These are phyloP conservation scores for Ricinus communis DNA, from an alignment of 345 rosid genomes.

Conservation along the genomic window DNA sequence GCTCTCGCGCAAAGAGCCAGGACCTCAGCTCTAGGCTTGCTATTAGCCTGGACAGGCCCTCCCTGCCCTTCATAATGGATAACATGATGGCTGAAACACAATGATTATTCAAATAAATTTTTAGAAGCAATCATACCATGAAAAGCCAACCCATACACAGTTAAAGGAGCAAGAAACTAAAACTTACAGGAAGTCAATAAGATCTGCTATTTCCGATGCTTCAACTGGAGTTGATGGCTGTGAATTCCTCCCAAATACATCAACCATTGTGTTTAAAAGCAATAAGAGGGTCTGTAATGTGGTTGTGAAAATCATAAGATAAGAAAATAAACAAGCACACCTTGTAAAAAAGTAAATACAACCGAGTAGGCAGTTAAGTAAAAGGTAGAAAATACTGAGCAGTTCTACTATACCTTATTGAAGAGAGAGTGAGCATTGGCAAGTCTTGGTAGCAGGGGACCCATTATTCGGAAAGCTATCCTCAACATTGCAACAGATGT, in stretches of 20 bases:
- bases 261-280: constrained; percentile 66
- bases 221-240: constrained; percentile 55
- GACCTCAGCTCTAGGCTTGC: constrained; percentile 81
- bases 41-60: constrained; percentile 84
- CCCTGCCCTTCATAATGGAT: constrained; percentile 95
- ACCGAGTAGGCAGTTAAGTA: not conserved
- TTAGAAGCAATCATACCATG: not conserved
- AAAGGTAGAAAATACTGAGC: not conserved
- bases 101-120: not conserved
- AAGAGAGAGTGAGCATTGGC: constrained; percentile 85
- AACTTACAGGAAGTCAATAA: constrained; percentile 85
- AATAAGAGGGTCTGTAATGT: constrained; percentile 59
- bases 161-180: not conserved
- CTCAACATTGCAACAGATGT: constrained; percentile 94
- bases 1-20: constrained; percentile 64
- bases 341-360: not conserved
- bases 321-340: not conserved
- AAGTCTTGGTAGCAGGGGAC: constrained; percentile 93
- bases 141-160: constrained; percentile 3
- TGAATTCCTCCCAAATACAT: constrained; percentile 74
- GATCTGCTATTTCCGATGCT: constrained; percentile 83
- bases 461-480: constrained; percentile 92
- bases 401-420: constrained; percentile 61
- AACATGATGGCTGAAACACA: constrained; percentile 64
- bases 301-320: not conserved